A percentile compares a stretch with the other conserved stretches of the same genome.
phyloP scores from a whole-genome alignment of 2,329 filamentous ascomycete species.

The Magnaporthiopsis incrustans region DNA sequence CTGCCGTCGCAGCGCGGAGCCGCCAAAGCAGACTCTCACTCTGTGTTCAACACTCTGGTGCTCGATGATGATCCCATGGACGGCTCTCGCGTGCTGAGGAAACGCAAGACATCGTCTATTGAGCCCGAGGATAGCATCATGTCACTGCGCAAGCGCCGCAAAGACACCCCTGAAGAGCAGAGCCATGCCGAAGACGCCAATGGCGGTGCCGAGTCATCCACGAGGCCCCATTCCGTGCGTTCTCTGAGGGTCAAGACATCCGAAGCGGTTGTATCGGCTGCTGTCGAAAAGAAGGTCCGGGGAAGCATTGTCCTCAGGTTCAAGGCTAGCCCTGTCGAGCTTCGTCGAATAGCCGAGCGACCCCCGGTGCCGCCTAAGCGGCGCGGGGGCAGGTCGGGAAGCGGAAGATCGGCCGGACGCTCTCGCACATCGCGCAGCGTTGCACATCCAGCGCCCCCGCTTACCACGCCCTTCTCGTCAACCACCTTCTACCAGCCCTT shows the following conservation, averaged over 20 bases:
- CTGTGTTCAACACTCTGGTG: slow-evolving; percentile 66
- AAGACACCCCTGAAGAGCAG: slow-evolving; percentile 37
- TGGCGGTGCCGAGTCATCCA: slow-evolving; percentile 21
- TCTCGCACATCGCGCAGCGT: slow-evolving; percentile 3
- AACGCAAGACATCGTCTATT: slow-evolving; percentile 72
- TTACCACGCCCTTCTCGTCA: slow-evolving; percentile 49
- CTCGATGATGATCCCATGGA: slow-evolving; percentile 67
- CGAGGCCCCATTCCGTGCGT: slow-evolving; percentile 41
- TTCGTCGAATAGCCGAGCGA: slow-evolving; percentile 27
- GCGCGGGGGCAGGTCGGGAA: neutral
- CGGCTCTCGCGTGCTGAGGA: slow-evolving; percentile 69
- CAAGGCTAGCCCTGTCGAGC: slow-evolving; percentile 45
- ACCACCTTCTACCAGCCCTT: slow-evolving; percentile 67
- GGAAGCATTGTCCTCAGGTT: slow-evolving; percentile 49
- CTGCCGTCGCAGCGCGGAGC: slow-evolving; percentile 59
- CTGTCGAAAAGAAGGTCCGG: slow-evolving; percentile 33
- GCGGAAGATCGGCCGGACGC: neutral
- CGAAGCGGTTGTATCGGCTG: slow-evolving; percentile 27
- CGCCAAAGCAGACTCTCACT: slow-evolving; percentile 62
- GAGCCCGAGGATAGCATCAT: slow-evolving; percentile 49
- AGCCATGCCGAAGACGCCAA: slow-evolving; percentile 23
- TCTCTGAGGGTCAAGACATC: slow-evolving; percentile 45
- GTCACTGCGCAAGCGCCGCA: slow-evolving; percentile 45
- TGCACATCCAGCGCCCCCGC: slow-evolving; percentile 15
- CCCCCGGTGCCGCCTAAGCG: slow-evolving; percentile 2